These are phyloP conservation scores for Clitocybe nebularis DNA, from an alignment of 1,284 basidiomycete species.

Conservation along the genomic window DNA sequence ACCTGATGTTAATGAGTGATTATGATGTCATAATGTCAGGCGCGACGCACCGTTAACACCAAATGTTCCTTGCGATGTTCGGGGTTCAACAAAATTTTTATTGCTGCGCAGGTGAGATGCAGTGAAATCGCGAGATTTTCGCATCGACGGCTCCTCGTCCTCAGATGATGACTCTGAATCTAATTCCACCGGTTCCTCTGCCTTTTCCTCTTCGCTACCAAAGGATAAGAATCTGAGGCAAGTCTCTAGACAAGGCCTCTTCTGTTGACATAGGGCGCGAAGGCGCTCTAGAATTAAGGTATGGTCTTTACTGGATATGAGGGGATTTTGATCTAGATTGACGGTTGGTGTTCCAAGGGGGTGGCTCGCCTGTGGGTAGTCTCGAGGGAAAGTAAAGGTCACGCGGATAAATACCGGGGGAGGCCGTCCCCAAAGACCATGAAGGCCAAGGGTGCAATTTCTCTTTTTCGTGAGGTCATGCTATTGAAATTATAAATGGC, in stretches of 20 bases:
- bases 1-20: conserved; percentile 39
- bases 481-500: conserved; percentile 32
- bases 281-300: conserved; percentile 76
- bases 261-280: conserved; percentile 63
- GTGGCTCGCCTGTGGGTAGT: conserved; percentile 66
- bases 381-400: conserved; percentile 85
- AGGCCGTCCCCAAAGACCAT: conserved; percentile 87
- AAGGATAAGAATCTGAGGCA: conserved; percentile 81
- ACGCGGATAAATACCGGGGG: conserved; percentile 82
- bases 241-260: conserved; percentile 76
- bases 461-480: conserved; percentile 78
- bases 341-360: conserved; percentile 71
- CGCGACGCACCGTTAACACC: conserved; percentile 71
- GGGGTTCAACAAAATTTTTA: conserved; percentile 77
- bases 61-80: conserved; percentile 80
- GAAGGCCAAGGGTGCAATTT: conserved; percentile 81
- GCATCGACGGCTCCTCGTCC: conserved; percentile 24
- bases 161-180: conserved; percentile 54
- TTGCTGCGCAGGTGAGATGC: conserved; percentile 53
- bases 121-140: conserved; percentile 46
- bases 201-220: conserved; percentile 49
- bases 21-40: background rate
- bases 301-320: conserved; percentile 73
- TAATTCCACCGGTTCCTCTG: conserved; percentile 34
- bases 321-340: conserved; percentile 79